A percentile compares a stretch with the other conserved stretches of the same genome.
Evolutionary conservation across 345 rosid species (phyloP).

Genomic region (Salix purpurea): DNA sequence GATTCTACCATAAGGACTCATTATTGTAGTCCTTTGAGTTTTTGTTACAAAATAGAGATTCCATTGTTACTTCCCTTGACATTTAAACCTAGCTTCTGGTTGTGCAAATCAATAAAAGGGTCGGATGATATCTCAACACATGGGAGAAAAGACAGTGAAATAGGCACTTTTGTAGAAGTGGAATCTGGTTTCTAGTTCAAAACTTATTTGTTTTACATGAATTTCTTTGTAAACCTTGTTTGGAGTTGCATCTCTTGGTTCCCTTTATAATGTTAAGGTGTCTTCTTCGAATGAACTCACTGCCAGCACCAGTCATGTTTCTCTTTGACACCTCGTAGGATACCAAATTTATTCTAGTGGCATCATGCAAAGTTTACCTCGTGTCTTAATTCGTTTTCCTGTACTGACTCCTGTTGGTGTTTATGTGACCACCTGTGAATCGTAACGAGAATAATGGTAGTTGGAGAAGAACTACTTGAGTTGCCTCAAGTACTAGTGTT

Average conservation of each 20-base stretch:
- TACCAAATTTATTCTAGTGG: not conserved
- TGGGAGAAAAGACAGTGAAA: not conserved
- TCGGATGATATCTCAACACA: not conserved
- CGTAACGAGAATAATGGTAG: not conserved
- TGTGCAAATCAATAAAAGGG: not conserved
- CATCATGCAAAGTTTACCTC: not conserved
- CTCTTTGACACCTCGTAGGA: not conserved
- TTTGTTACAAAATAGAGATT: slow-evolving; percentile 6
- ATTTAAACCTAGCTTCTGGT: not conserved
- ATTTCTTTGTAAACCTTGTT: not conserved
- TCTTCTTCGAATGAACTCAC: not conserved
- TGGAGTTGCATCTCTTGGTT: not conserved
- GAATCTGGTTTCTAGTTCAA: not conserved
- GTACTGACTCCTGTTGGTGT: not conserved
- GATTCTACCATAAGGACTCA: slow-evolving; percentile 16
- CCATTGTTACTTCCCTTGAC: not conserved
- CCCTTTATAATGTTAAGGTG: not conserved
- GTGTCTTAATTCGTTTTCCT: not conserved
- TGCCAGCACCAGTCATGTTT: not conserved
- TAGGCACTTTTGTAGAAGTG: not conserved
- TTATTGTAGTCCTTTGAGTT: slow-evolving; percentile 1
- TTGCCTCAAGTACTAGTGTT: not conserved
- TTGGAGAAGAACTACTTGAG: not conserved
- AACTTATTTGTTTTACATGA: not conserved
- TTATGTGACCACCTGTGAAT: not conserved